These are phyloP conservation scores for Saturnispora sekii DNA, from an alignment of 805 yeast genomes.

Conservation along the genomic window DNA sequence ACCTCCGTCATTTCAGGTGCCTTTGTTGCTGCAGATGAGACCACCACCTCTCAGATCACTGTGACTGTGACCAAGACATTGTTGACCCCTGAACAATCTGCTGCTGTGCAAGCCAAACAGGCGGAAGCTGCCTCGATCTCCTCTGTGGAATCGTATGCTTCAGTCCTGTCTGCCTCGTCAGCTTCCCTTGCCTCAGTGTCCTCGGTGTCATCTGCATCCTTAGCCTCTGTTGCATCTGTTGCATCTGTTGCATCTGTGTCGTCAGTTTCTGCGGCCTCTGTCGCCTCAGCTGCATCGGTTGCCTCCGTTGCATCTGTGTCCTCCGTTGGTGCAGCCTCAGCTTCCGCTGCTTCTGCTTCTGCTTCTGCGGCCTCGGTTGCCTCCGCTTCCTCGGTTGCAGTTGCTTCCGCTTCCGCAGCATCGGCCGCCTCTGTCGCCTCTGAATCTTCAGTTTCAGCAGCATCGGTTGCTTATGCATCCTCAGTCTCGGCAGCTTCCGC, in stretches of 20 bases:
- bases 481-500: conserved; percentile 14
- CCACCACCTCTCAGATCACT: conserved; percentile 35
- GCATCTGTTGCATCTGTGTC: conserved; percentile 11
- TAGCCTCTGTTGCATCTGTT: conserved; percentile 5
- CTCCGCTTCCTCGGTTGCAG: conserved; percentile 12
- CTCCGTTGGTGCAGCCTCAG: conserved; percentile 16
- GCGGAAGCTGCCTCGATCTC: conserved; percentile 18
- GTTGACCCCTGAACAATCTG: conserved; percentile 37
- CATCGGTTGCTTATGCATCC: conserved; percentile 13
- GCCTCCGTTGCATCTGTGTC: conserved; percentile 13
- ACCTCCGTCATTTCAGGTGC: conserved; percentile 17
- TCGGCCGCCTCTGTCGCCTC: conserved; percentile 15
- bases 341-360: too few relatives aligned
- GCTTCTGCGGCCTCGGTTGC: conserved; percentile 15
- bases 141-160: conserved; percentile 24
- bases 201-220: conserved; percentile 30
- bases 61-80: conserved; percentile 38
- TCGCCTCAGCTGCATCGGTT: conserved; percentile 18
- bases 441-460: conserved; percentile 11
- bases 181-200: conserved; percentile 27
- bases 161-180: conserved; percentile 28
- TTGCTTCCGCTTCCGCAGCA: conserved; percentile 18
- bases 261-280: conserved; percentile 19
- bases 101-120: conserved; percentile 18
- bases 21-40: conserved; percentile 24